Conservation (phyloP, 306 rosid species). For the Trifolium fragiferum region DNA sequence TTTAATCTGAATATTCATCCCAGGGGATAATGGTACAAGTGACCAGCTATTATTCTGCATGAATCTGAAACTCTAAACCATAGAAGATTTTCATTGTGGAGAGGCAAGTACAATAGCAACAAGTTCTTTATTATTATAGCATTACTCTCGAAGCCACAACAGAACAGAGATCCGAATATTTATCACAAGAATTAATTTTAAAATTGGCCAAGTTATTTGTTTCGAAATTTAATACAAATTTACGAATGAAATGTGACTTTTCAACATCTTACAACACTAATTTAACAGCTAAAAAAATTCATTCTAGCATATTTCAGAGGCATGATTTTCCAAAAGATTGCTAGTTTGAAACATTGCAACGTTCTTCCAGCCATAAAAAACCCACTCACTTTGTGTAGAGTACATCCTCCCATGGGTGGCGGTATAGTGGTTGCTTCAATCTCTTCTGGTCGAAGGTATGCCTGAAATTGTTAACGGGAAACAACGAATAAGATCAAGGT, state of each 20-base stretch:
- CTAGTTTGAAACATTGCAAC: slow-evolving; percentile 31
- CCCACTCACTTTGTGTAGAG: slow-evolving; percentile 89
- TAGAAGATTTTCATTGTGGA: background rate
- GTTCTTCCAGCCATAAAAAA: slow-evolving; percentile 30
- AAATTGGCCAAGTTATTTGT: slow-evolving; percentile 42
- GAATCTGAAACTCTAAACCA: background rate
- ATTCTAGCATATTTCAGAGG: slow-evolving; percentile 47
- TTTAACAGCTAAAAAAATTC: slow-evolving; percentile 43
- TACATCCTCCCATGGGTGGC: slow-evolving; percentile 99
- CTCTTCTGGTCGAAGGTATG: slow-evolving; percentile 99
- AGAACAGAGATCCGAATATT: slow-evolving; percentile 29
- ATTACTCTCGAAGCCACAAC: slow-evolving; percentile 27
- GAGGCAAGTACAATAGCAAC: background rate
- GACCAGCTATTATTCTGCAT: background rate
- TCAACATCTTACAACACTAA: slow-evolving; percentile 56
- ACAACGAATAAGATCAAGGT: slow-evolving; percentile 31
- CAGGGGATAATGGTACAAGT: background rate
- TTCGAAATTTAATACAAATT: slow-evolving; percentile 54
- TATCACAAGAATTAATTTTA: slow-evolving; percentile 41
- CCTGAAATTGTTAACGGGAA: slow-evolving; percentile 57
- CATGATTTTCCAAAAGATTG: slow-evolving; percentile 38
- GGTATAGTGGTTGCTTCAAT: slow-evolving; percentile 97
- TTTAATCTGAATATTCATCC: background rate
- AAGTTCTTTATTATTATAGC: background rate
- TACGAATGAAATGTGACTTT: slow-evolving; percentile 45